These are phyloP conservation scores for Plasmodium vinckei DNA, from an alignment of 169 alveolate species.

Conservation along the genomic window DNA sequence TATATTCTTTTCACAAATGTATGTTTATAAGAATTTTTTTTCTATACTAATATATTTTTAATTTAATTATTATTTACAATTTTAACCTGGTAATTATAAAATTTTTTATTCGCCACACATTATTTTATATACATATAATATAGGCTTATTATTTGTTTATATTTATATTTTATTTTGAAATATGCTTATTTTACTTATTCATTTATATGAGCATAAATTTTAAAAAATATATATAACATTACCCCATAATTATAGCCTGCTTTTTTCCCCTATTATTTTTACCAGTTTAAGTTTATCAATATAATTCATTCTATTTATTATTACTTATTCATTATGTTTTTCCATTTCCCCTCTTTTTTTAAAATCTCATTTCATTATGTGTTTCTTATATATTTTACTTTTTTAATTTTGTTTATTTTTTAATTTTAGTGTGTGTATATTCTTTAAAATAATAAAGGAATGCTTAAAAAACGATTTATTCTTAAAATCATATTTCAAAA, in stretches of 20 bases:
- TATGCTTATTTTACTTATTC: too few species aligned
- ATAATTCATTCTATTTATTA: too few species aligned
- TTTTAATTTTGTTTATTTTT: neutral
- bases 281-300: too few species aligned
- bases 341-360: too few species aligned
- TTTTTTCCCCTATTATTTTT: too few species aligned
- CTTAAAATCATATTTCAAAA: neutral
- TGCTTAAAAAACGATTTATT: neutral
- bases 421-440: neutral
- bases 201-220: too few species aligned
- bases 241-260: too few species aligned
- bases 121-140: neutral
- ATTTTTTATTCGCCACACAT: neutral
- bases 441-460: neutral
- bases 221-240: too few species aligned
- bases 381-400: neutral
- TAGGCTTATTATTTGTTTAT: too few species aligned
- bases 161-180: too few species aligned
- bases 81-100: neutral
- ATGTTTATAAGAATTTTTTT: neutral
- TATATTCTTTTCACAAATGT: neutral
- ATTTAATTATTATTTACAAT: neutral
- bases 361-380: too few species aligned
- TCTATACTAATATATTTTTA: neutral
- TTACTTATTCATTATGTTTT: too few species aligned